These are phyloP conservation scores for Calamus simplicifolius DNA, from an alignment of 176 grass and related monocot species.

Conservation along the genomic window DNA sequence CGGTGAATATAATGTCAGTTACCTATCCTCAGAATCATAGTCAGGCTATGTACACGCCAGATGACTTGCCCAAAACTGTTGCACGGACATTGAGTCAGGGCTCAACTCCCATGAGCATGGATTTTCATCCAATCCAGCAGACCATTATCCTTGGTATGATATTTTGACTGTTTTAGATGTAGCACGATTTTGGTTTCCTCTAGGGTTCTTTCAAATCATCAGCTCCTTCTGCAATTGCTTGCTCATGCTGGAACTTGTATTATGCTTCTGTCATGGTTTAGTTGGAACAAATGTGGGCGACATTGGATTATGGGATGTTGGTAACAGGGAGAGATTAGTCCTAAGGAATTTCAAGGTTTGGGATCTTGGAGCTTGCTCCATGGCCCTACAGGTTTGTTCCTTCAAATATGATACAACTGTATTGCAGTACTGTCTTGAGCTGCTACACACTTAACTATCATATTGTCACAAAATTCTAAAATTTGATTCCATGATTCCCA, in stretches of 20 bases:
- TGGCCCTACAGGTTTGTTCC: conserved; percentile 75
- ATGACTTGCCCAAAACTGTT: conserved; percentile 89
- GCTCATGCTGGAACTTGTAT: neutral
- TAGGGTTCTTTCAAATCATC: neutral
- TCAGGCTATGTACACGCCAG: conserved; percentile 44
- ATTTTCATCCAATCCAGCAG: conserved; percentile 94
- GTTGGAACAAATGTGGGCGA: conserved; percentile 98
- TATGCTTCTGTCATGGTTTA: conserved; percentile 24
- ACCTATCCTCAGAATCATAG: conserved; percentile 83
- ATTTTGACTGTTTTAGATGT: conserved; percentile 1
- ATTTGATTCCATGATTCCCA: conserved; percentile 28
- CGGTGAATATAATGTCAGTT: conserved; percentile 67
- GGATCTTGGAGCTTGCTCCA: conserved; percentile 74
- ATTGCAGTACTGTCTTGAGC: no score
- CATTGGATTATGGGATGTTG: conserved; percentile 97
- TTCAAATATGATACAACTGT: neutral
- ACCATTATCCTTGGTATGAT: conserved; percentile 85
- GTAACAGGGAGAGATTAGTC: conserved; percentile 68
- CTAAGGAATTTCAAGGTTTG: conserved; percentile 93
- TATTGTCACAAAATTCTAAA: no score
- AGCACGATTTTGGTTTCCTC: neutral
- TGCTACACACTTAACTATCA: no score
- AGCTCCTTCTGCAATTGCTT: neutral
- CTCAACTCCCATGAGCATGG: conserved; percentile 94
- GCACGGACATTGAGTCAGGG: conserved; percentile 64